A percentile compares a stretch with the other conserved stretches of the same genome.
Conservation (phyloP, 805 yeast species). For the Debaryomyces castellii region DNA sequence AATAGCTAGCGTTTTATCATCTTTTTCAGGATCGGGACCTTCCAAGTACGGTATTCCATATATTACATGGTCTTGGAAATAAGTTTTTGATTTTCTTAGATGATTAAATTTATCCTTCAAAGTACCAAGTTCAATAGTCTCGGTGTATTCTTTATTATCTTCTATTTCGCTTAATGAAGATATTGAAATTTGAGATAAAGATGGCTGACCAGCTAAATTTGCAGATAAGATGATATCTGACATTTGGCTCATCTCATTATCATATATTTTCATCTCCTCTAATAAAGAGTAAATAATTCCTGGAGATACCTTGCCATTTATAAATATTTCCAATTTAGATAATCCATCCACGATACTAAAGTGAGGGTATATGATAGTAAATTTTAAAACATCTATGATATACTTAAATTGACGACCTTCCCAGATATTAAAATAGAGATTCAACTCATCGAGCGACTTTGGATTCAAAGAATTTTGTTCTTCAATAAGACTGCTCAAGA, state of each 20-base stretch:
- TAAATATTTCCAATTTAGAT: slow-evolving; percentile 7
- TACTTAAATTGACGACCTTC: slow-evolving; percentile 23
- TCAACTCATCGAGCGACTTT: slow-evolving; percentile 24
- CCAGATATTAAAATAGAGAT: slow-evolving; percentile 29
- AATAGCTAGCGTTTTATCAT: slow-evolving; percentile 21
- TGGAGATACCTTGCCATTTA: slow-evolving; percentile 7
- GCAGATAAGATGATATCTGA: slow-evolving; percentile 32
- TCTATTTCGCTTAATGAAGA: slow-evolving; percentile 17
- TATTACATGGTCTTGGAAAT: slow-evolving; percentile 28
- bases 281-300: slow-evolving; percentile 13
- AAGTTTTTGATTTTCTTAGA: slow-evolving; percentile 19
- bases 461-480: slow-evolving; percentile 12
- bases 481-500: slow-evolving; percentile 15
- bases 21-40: neutral
- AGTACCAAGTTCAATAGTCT: neutral
- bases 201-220: slow-evolving; percentile 20
- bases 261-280: slow-evolving; percentile 20
- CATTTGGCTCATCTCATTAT: slow-evolving; percentile 17
- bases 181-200: slow-evolving; percentile 15
- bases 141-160: slow-evolving; percentile 2
- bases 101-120: slow-evolving; percentile 30
- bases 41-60: slow-evolving; percentile 26
- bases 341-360: slow-evolving; percentile 9
- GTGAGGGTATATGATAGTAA: slow-evolving; percentile 33
- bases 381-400: slow-evolving; percentile 28